Conservation (phyloP, 2,329 filamentous ascomycete genomes). For the Shiraia bambusicola region DNA sequence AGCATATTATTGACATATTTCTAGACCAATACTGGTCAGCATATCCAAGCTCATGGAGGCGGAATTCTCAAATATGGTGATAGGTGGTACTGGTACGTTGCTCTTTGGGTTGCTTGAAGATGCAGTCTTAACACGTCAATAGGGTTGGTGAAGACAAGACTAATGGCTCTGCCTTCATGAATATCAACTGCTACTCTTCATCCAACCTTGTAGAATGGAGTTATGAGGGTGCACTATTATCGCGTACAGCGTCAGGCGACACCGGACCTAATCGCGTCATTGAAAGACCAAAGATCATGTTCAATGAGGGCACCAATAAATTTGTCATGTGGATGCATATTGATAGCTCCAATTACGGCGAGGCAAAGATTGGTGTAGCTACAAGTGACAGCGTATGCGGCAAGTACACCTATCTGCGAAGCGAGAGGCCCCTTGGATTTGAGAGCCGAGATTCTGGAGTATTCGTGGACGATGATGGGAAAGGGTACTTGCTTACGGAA, state of each 20-base stretch:
- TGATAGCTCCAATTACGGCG: slow-evolving; percentile 61
- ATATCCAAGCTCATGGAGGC: slow-evolving; percentile 67
- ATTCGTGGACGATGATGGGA: slow-evolving; percentile 63
- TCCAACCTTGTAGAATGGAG: slow-evolving; percentile 65
- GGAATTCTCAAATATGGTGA: slow-evolving; percentile 61
- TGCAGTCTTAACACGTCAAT: background rate
- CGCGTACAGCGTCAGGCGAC: slow-evolving; percentile 55
- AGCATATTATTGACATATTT: slow-evolving; percentile 5
- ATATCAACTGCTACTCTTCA: slow-evolving; percentile 68
- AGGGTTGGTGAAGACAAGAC: slow-evolving; percentile 71
- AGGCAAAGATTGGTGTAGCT: slow-evolving; percentile 66
- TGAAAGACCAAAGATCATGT: slow-evolving; percentile 68
- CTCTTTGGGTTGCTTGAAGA: background rate
- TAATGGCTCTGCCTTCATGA: slow-evolving; percentile 61
- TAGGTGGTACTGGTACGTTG: slow-evolving; percentile 57
- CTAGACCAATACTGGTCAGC: slow-evolving; percentile 50
- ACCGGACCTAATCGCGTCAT: slow-evolving; percentile 64
- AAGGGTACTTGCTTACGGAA: slow-evolving; percentile 63
- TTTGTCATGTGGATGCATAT: slow-evolving; percentile 73
- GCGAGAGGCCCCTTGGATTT: slow-evolving; percentile 51
- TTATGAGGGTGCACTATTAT: slow-evolving; percentile 61
- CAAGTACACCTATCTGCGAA: slow-evolving; percentile 55
- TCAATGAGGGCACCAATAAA: slow-evolving; percentile 62
- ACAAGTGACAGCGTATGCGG: slow-evolving; percentile 62
- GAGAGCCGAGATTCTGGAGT: slow-evolving; percentile 62